Percentiles rank a stretch among this genome's conserved stretches.
Evolutionary conservation across 148 eudicot species (phyloP).

Genomic region (Chenopodium formosanum): DNA sequence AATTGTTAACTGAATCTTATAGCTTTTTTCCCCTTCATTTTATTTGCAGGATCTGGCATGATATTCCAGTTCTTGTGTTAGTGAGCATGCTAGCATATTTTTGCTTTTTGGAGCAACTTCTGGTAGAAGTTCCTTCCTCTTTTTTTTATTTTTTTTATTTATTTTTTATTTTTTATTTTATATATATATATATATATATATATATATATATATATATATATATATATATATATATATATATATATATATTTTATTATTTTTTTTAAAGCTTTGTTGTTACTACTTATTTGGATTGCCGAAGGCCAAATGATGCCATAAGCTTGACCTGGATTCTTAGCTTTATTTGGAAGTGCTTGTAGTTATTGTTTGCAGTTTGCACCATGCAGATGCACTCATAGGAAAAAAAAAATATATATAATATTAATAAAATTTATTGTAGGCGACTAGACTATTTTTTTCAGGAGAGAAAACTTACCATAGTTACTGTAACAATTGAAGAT

Average conservation of each 20-base stretch:
- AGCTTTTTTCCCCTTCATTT: background rate
- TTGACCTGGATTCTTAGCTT: background rate
- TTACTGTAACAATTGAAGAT: background rate
- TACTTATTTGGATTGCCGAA: background rate
- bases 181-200: too few relatives aligned
- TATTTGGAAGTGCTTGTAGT: background rate
- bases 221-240: too few relatives aligned
- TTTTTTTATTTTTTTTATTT: too few relatives aligned
- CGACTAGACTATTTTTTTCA: background rate
- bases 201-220: too few relatives aligned
- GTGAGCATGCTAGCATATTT: constrained; percentile 43
- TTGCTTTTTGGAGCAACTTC: constrained; percentile 37
- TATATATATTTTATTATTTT: too few relatives aligned
- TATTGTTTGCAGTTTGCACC: background rate
- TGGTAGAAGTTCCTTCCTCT: constrained; percentile 23
- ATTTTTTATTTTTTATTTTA: too few relatives aligned
- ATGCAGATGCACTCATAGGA: background rate
- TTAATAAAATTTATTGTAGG: too few relatives aligned
- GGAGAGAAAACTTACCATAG: too few relatives aligned
- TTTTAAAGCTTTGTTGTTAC: background rate
- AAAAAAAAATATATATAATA: background rate
- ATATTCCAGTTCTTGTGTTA: constrained; percentile 34
- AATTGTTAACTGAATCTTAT: constrained; percentile 3
- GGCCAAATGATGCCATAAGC: background rate
- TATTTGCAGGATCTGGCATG: constrained; percentile 38